phyloP scores from a whole-genome alignment of 345 rosid species.

The Psidium friedrichsthalianum region DNA sequence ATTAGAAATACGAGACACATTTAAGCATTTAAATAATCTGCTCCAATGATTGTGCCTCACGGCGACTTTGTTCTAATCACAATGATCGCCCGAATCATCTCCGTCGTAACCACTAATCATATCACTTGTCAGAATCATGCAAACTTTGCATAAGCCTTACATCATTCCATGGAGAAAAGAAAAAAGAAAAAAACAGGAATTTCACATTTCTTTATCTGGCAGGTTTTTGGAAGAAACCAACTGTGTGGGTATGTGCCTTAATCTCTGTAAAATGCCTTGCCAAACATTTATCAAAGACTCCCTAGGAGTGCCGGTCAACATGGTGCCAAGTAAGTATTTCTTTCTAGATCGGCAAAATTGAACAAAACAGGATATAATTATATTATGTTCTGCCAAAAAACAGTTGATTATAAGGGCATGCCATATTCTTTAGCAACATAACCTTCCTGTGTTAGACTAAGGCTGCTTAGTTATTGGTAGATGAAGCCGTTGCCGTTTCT shows the following conservation, averaged over 20 bases:
- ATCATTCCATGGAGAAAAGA: not conserved
- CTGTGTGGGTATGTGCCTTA: conserved; percentile 88
- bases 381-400: not conserved
- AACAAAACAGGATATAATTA: not conserved
- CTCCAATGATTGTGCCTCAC: conserved; percentile 29
- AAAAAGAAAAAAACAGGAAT: not conserved
- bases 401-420: not conserved
- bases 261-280: conserved; percentile 72
- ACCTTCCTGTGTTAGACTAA: not conserved
- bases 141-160: conserved; percentile 6
- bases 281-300: conserved; percentile 72
- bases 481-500: not conserved
- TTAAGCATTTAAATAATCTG: not conserved
- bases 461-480: not conserved
- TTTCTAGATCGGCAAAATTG: not conserved
- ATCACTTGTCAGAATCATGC: conserved; percentile 5
- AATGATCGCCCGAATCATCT: conserved; percentile 11
- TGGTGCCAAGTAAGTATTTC: conserved; percentile 73
- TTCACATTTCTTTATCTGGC: not conserved
- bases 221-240: conserved; percentile 83
- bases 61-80: conserved; percentile 8
- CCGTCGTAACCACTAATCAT: conserved; percentile 3
- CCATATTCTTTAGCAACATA: not conserved
- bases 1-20: conserved; percentile 4
- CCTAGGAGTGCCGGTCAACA: conserved; percentile 78